phyloP scores from a whole-genome alignment of 2,329 filamentous ascomycete species.

The Xylaria sp. region DNA sequence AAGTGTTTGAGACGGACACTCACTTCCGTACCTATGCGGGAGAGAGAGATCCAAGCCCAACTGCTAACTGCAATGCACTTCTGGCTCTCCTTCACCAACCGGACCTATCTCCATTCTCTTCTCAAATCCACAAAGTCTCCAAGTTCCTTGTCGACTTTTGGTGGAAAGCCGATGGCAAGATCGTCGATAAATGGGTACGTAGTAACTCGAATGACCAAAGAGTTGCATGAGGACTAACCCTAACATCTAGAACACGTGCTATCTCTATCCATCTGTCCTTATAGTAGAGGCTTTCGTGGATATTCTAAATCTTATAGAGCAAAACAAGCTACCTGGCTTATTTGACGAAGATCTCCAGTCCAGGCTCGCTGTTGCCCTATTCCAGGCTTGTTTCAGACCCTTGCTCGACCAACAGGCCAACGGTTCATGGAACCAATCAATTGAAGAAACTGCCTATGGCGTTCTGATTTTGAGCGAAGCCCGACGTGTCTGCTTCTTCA shows the following conservation, averaged over 20 bases:
- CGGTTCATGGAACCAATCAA: conserved; percentile 40
- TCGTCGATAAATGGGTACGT: conserved; percentile 49
- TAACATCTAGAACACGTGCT: conserved; percentile 36
- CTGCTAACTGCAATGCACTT: conserved; percentile 52
- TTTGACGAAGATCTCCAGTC: conserved; percentile 37
- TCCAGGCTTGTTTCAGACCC: conserved; percentile 39
- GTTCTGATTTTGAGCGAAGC: conserved; percentile 40
- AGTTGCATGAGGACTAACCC: conserved; percentile 15
- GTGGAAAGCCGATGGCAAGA: conserved; percentile 40
- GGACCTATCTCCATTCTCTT: conserved; percentile 36
- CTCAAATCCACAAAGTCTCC: conserved; percentile 47
- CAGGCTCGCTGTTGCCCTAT: conserved; percentile 36
- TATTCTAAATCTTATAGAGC: conserved; percentile 38
- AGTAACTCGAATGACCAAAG: background rate
- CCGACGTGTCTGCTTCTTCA: conserved; percentile 37
- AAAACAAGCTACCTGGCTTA: conserved; percentile 36
- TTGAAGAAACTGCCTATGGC: conserved; percentile 40
- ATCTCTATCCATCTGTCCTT: conserved; percentile 39
- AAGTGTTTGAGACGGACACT: conserved; percentile 45
- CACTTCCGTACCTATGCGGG: conserved; percentile 50
- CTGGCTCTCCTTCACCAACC: conserved; percentile 46
- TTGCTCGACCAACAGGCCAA: conserved; percentile 34
- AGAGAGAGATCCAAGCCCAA: conserved; percentile 51
- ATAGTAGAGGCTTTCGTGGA: conserved; percentile 40
- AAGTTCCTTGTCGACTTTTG: conserved; percentile 46